A percentile compares a stretch with the other conserved stretches of the same genome.
Evolutionary conservation across 257 asterid genomes (phyloP).

Genomic region (Nicotiana otophora): DNA sequence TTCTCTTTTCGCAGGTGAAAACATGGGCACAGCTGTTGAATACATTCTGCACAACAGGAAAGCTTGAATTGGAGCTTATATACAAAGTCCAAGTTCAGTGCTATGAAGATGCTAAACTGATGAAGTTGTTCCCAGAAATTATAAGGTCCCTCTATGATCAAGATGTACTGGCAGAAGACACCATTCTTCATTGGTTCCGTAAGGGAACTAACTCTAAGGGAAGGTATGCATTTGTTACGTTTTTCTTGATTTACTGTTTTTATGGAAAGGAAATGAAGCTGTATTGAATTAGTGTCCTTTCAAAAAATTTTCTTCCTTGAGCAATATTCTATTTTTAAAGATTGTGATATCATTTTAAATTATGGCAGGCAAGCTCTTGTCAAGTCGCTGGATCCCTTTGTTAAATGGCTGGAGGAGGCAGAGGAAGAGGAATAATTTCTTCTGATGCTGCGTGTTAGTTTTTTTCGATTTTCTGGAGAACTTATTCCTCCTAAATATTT

Average conservation of each 20-base stretch:
- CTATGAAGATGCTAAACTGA: slow-evolving; percentile 91
- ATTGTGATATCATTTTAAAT: background rate
- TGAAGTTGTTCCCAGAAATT: slow-evolving; percentile 94
- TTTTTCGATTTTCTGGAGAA: background rate
- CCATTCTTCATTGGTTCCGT: slow-evolving; percentile 92
- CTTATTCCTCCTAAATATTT: background rate
- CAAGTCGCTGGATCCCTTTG: slow-evolving; percentile 88
- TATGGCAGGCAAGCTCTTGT: slow-evolving; percentile 73
- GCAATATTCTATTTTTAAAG: too few relatives aligned
- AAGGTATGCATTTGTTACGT: slow-evolving; percentile 37
- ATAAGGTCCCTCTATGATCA: slow-evolving; percentile 85
- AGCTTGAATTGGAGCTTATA: slow-evolving; percentile 85
- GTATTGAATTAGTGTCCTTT: background rate
- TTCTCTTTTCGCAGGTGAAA: slow-evolving; percentile 32
- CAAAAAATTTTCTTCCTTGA: too few relatives aligned
- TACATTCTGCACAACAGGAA: slow-evolving; percentile 80
- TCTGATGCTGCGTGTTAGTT: background rate
- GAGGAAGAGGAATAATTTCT: slow-evolving; percentile 69
- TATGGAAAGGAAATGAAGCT: background rate
- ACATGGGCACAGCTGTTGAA: slow-evolving; percentile 77
- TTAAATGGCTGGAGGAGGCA: slow-evolving; percentile 97
- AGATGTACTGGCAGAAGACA: slow-evolving; percentile 95
- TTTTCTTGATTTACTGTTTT: too few relatives aligned
- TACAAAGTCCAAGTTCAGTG: slow-evolving; percentile 95
- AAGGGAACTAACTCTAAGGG: slow-evolving; percentile 91